These are phyloP conservation scores for Neofusicoccum laricinum DNA, from an alignment of 2,329 filamentous ascomycete species.

Conservation along the genomic window DNA sequence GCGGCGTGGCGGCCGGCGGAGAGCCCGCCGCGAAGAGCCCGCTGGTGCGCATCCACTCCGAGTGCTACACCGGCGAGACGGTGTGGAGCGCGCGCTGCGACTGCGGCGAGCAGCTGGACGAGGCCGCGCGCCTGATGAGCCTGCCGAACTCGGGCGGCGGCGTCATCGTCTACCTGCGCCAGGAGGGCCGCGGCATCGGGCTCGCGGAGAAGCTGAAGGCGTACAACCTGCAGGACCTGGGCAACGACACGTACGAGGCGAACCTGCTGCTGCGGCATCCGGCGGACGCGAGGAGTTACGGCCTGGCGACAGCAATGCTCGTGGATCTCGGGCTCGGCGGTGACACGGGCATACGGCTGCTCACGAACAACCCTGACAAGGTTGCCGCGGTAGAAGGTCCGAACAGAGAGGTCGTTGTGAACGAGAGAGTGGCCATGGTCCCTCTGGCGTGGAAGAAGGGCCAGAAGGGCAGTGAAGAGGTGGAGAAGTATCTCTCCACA, in stretches of 20 bases:
- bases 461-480: constrained; percentile 74
- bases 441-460: constrained; percentile 86
- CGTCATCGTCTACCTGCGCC: constrained; percentile 91
- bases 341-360: constrained; percentile 70
- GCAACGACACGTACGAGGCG: constrained; percentile 95
- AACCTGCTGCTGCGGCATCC: constrained; percentile 89
- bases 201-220: constrained; percentile 95
- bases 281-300: constrained; percentile 91
- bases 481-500: constrained; percentile 90
- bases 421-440: constrained; percentile 91
- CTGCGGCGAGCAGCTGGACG: constrained; percentile 95
- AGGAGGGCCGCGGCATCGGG: constrained; percentile 94
- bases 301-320: constrained; percentile 93
- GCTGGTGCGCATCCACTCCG: constrained; percentile 91
- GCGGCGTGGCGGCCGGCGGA: constrained; percentile 23
- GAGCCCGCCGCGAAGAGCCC: constrained; percentile 51
- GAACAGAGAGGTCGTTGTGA: constrained; percentile 80
- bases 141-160: constrained; percentile 66
- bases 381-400: constrained; percentile 91
- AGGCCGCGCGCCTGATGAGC: constrained; percentile 91
- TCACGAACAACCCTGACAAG: constrained; percentile 98
- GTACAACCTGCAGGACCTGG: constrained; percentile 95
- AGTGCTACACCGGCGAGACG: constrained; percentile 98
- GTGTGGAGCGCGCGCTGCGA: constrained; percentile 98
- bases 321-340: constrained; percentile 72